phyloP scores from a whole-genome alignment of 805 yeast genomes.

The Cyberlindnera veronae region DNA sequence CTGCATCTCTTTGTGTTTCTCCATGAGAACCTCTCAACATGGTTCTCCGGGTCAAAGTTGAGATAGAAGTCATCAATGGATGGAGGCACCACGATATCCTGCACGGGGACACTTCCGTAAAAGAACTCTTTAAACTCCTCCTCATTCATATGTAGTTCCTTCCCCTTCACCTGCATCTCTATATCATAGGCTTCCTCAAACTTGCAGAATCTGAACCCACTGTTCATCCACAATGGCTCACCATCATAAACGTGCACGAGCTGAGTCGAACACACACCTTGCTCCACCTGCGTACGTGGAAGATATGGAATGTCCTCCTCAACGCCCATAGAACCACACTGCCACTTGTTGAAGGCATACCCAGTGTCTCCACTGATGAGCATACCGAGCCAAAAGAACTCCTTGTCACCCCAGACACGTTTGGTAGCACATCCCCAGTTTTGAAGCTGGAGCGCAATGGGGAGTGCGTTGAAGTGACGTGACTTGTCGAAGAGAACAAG shows the following conservation, averaged over 20 bases:
- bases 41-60: too few relatives aligned
- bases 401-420: slow-evolving; percentile 65
- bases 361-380: too few relatives aligned
- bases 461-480: slow-evolving; percentile 46
- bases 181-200: slow-evolving; percentile 29
- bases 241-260: slow-evolving; percentile 53
- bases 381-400: slow-evolving; percentile 62
- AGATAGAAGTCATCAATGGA: too few relatives aligned
- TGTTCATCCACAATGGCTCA: slow-evolving; percentile 57
- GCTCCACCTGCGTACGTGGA: slow-evolving; percentile 29
- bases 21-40: too few relatives aligned
- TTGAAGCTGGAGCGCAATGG: slow-evolving; percentile 39
- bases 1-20: too few relatives aligned
- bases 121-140: too few relatives aligned
- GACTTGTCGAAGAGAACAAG: slow-evolving; percentile 43
- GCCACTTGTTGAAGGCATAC: too few relatives aligned
- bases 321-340: slow-evolving; percentile 49
- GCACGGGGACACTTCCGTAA: too few relatives aligned
- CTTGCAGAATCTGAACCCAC: slow-evolving; percentile 52
- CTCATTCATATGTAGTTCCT: too few relatives aligned
- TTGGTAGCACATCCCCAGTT: slow-evolving; percentile 38
- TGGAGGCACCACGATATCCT: too few relatives aligned
- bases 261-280: slow-evolving; percentile 55
- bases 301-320: slow-evolving; percentile 51
- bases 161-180: too few relatives aligned